Percentiles rank a stretch among this genome's conserved stretches.
These are phyloP conservation scores for Amaranthus hypochondriacus DNA, from an alignment of 148 eudicot genomes.

Conservation along the genomic window DNA sequence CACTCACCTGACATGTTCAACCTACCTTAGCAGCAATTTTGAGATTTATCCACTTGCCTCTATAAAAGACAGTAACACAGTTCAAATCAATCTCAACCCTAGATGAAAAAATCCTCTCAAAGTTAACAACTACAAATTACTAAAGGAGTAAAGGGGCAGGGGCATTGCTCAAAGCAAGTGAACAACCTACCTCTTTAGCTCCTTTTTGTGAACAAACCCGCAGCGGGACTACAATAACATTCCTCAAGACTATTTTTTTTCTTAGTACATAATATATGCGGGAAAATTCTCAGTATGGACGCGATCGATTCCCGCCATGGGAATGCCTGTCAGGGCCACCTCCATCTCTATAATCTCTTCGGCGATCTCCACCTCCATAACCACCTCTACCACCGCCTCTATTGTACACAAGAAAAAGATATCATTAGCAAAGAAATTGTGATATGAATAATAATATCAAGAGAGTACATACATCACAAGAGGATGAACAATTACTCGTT, in stretches of 20 bases:
- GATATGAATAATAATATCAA: background rate
- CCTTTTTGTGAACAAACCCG: constrained; percentile 55
- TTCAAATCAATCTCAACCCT: constrained; percentile 63
- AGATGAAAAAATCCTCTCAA: constrained; percentile 27
- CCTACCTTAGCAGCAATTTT: constrained; percentile 83
- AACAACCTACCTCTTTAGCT: constrained; percentile 89
- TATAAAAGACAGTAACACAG: constrained; percentile 71
- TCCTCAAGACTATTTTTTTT: constrained; percentile 40
- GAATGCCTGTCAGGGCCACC: constrained; percentile 75
- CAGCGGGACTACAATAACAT: constrained; percentile 39
- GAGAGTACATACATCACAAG: background rate
- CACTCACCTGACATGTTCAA: constrained; percentile 94
- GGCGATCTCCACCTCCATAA: constrained; percentile 55
- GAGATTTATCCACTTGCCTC: constrained; percentile 76
- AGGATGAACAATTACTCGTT: background rate
- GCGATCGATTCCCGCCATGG: constrained; percentile 77
- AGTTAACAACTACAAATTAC: constrained; percentile 29
- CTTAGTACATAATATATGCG: constrained; percentile 41
- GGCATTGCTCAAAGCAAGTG: constrained; percentile 50
- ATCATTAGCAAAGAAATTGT: background rate
- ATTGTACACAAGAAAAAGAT: constrained; percentile 13
- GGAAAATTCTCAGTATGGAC: constrained; percentile 60
- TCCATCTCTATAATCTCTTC: constrained; percentile 65
- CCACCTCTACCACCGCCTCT: constrained; percentile 59
- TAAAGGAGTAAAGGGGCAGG: constrained; percentile 51